Percentiles rank a stretch among this genome's conserved stretches.
Evolutionary conservation across 768 basidiomycete genomes (phyloP).

Genomic region (Hortiboletus flavorubellus): DNA sequence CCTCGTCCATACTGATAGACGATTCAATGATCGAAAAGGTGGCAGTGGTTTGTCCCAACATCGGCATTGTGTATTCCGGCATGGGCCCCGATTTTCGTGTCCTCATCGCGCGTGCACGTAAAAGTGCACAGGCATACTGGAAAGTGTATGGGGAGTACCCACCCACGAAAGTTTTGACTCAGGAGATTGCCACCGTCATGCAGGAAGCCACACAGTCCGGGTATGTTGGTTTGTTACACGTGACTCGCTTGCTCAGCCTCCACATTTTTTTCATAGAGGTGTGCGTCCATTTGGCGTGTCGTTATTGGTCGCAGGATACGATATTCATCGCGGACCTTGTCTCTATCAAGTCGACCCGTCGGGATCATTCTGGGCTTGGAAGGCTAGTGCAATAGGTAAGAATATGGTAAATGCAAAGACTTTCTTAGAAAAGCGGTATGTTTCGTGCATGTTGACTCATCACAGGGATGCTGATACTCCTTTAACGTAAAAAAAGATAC

Average conservation of each 20-base stretch:
- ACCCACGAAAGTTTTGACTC: slow-evolving; percentile 91
- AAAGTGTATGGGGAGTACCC: slow-evolving; percentile 99
- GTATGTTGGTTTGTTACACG: slow-evolving; percentile 44
- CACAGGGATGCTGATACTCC: slow-evolving; percentile 13
- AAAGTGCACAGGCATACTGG: slow-evolving; percentile 99
- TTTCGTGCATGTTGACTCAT: slow-evolving; percentile 25
- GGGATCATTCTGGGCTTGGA: slow-evolving; percentile 99
- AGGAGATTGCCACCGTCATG: slow-evolving; percentile 98
- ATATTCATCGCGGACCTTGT: slow-evolving; percentile 89
- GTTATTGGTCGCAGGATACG: slow-evolving; percentile 95
- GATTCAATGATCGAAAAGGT: slow-evolving; percentile 98
- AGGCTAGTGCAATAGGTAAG: slow-evolving; percentile 99
- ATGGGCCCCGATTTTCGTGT: slow-evolving; percentile 99
- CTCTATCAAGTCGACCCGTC: slow-evolving; percentile 99
- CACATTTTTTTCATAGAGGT: slow-evolving; percentile 61
- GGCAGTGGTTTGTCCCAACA: slow-evolving; percentile 95
- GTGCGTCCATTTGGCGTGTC: slow-evolving; percentile 99
- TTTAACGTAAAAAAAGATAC: slow-evolving; percentile 70
- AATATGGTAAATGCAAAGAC: slow-evolving; percentile 99
- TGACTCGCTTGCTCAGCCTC: slow-evolving; percentile 28
- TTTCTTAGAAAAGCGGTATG: slow-evolving; percentile 96
- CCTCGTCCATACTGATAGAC: slow-evolving; percentile 96
- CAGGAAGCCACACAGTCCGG: slow-evolving; percentile 99
- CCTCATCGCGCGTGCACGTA: slow-evolving; percentile 89
- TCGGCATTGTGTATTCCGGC: slow-evolving; percentile 98